phyloP scores from a whole-genome alignment of 2,329 filamentous ascomycete species.

The Monilinia fructigena region DNA sequence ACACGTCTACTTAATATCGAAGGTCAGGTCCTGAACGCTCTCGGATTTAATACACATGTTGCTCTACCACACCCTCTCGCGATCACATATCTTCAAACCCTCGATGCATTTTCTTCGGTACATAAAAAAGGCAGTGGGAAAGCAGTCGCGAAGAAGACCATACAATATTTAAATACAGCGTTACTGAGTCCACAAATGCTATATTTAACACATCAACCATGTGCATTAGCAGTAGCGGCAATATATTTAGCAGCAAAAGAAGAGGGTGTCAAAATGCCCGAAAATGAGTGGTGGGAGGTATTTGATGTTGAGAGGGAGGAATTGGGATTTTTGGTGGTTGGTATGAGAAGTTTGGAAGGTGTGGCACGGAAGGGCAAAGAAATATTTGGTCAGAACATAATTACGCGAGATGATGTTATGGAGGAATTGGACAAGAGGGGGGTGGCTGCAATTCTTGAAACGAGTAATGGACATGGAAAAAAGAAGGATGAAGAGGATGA shows the following conservation, averaged over 20 bases:
- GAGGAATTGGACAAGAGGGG: slow-evolving; percentile 22
- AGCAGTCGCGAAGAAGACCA: slow-evolving; percentile 60
- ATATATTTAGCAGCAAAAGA: slow-evolving; percentile 89
- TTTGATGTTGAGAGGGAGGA: slow-evolving; percentile 96
- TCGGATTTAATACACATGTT: slow-evolving; percentile 83
- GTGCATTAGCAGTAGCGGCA: slow-evolving; percentile 78
- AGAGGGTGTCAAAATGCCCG: slow-evolving; percentile 72
- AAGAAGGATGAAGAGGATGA: slow-evolving; percentile 11
- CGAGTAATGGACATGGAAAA: neutral
- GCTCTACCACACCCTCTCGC: slow-evolving; percentile 82
- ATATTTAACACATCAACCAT: slow-evolving; percentile 89
- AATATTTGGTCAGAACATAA: slow-evolving; percentile 34
- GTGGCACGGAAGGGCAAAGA: slow-evolving; percentile 41
- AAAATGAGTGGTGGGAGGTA: slow-evolving; percentile 93
- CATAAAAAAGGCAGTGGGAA: slow-evolving; percentile 43
- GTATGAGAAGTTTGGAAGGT: slow-evolving; percentile 73
- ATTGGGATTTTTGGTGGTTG: slow-evolving; percentile 87
- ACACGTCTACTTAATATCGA: slow-evolving; percentile 70
- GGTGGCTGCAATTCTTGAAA: neutral
- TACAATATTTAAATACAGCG: slow-evolving; percentile 82
- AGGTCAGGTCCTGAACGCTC: slow-evolving; percentile 68
- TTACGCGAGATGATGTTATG: slow-evolving; percentile 32
- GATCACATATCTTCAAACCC: slow-evolving; percentile 87
- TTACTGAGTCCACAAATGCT: slow-evolving; percentile 84
- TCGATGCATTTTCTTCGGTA: slow-evolving; percentile 59